Conservation (phyloP, 495 filamentous ascomycete species). For the Pyrenula aspistea region DNA sequence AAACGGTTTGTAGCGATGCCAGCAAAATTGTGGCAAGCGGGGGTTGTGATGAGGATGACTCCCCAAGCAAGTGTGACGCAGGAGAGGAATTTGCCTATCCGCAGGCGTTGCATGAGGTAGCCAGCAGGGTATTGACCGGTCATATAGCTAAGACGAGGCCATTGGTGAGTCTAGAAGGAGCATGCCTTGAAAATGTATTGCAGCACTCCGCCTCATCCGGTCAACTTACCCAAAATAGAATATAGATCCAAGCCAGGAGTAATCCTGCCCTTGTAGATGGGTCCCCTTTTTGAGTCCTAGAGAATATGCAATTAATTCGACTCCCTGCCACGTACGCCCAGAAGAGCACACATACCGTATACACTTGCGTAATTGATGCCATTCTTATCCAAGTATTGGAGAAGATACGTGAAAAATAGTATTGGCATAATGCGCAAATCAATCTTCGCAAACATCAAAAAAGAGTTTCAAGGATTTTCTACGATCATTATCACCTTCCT, state of each 20-base stretch:
- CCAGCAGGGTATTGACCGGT: slow-evolving; percentile 40
- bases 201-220: no score
- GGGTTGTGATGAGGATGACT: slow-evolving; percentile 26
- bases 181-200: no score
- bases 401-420: slow-evolving; percentile 41
- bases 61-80: slow-evolving; percentile 26
- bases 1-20: slow-evolving; percentile 31
- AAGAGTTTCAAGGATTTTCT: no score
- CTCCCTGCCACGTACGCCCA: no score
- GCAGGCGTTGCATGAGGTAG: slow-evolving; percentile 38
- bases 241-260: slow-evolving; percentile 44
- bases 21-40: slow-evolving; percentile 18
- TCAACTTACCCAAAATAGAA: slow-evolving; percentile 49
- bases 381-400: slow-evolving; percentile 46
- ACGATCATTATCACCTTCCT: no score
- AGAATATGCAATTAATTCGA: no score
- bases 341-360: no score
- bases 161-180: background rate
- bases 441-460: no score
- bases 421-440: slow-evolving; percentile 42
- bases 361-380: slow-evolving; percentile 49
- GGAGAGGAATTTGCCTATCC: slow-evolving; percentile 38
- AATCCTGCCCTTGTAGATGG: slow-evolving; percentile 39
- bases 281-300: slow-evolving; percentile 39
- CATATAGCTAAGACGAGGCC: slow-evolving; percentile 17